These are phyloP conservation scores for Calocera cornea DNA, from an alignment of 768 basidiomycete genomes.

Conservation along the genomic window DNA sequence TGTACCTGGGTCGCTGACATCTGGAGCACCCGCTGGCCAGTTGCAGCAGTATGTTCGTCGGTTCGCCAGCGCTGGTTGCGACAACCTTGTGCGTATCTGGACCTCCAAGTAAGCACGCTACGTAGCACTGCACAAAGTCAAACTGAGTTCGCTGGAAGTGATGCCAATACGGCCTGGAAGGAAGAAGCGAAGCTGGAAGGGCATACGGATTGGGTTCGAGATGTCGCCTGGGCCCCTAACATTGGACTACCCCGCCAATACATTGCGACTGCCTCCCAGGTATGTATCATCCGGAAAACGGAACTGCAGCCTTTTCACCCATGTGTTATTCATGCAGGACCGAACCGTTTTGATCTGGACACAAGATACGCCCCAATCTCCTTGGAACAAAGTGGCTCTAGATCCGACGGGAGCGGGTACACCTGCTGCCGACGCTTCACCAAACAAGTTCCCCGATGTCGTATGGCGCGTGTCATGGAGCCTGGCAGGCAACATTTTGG, in stretches of 20 bases:
- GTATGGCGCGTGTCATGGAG: conserved; percentile 99
- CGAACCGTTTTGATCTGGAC: conserved; percentile 87
- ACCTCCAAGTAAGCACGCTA: conserved; percentile 35
- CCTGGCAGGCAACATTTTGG: conserved; percentile 86
- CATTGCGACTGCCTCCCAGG: conserved; percentile 90
- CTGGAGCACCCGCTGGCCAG: conserved; percentile 29
- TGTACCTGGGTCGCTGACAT: conserved; percentile 71
- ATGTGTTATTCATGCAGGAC: conserved; percentile 32
- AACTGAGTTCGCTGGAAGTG: conserved; percentile 27
- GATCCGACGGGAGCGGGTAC: conserved; percentile 34
- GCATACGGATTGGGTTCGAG: conserved; percentile 94
- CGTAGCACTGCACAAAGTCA: background rate
- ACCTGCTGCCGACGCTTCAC: conserved; percentile 28
- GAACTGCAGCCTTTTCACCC: background rate
- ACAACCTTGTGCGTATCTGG: conserved; percentile 93
- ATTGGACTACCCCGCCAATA: conserved; percentile 90
- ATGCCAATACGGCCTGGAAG: conserved; percentile 76
- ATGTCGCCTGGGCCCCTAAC: conserved; percentile 98
- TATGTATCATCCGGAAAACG: conserved; percentile 21
- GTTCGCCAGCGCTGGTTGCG: conserved; percentile 91
- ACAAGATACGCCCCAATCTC: conserved; percentile 55
- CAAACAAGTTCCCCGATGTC: conserved; percentile 87
- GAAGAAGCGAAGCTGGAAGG: conserved; percentile 85
- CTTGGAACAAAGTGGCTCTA: conserved; percentile 70
- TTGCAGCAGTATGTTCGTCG: conserved; percentile 63